Percentiles rank a stretch among this genome's conserved stretches.
Conservation (phyloP, 148 eudicot species). For the Rhododendron henanense region DNA sequence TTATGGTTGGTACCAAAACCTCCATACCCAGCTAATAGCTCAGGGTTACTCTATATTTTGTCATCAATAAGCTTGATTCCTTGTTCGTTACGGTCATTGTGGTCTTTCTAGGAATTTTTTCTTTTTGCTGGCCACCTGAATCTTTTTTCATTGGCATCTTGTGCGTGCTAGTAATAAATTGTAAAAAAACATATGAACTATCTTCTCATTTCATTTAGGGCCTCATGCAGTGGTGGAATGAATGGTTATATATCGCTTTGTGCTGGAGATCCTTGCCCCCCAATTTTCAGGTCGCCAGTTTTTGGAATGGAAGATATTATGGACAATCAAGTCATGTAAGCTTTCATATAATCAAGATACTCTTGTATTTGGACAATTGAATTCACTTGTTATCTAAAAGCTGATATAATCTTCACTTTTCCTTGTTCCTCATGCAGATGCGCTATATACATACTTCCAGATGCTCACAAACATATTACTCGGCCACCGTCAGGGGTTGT, state of each 20-base stretch:
- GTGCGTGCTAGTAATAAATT: background rate
- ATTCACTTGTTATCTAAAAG: background rate
- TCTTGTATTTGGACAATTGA: background rate
- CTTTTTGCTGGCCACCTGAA: conserved; percentile 6
- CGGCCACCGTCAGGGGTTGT: conserved; percentile 71
- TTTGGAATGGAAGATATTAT: conserved; percentile 73
- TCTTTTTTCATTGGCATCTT: background rate
- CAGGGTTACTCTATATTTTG: background rate
- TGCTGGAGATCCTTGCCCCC: conserved; percentile 93
- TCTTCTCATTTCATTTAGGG: conserved; percentile 40
- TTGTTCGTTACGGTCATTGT: background rate
- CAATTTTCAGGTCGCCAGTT: conserved; percentile 83
- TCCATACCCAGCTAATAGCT: background rate
- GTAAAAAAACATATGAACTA: conserved; percentile 6
- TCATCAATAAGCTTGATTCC: background rate
- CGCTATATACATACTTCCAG: conserved; percentile 85
- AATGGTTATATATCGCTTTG: conserved; percentile 90
- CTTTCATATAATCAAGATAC: background rate
- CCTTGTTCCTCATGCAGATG: conserved; percentile 44
- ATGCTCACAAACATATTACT: conserved; percentile 69
- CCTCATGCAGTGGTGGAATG: conserved; percentile 91
- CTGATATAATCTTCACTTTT: background rate
- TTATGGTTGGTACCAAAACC: background rate
- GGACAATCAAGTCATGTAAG: conserved; percentile 93
- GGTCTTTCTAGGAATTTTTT: background rate